Percentiles rank a stretch among this genome's conserved stretches.
Conservation (phyloP, 2,329 filamentous ascomycete genomes). For the Calycina herbarum region DNA sequence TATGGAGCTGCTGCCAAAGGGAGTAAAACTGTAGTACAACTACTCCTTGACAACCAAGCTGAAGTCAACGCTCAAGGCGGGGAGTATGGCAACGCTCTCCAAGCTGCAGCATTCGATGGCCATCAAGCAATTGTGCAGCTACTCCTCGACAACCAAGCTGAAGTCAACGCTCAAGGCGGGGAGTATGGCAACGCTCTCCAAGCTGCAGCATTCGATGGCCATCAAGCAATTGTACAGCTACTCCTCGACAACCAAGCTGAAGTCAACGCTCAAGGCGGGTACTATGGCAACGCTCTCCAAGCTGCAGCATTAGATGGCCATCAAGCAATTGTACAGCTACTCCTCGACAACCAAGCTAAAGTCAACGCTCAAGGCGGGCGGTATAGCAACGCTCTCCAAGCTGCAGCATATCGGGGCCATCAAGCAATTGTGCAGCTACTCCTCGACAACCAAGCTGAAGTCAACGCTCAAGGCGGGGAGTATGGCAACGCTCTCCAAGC, state of each 20-base stretch:
- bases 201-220: background rate
- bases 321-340: no score
- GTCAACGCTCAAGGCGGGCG: no score
- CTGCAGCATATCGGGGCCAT: background rate
- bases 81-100: background rate
- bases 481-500: no score
- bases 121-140: background rate
- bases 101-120: background rate
- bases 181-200: background rate
- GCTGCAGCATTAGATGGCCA: no score
- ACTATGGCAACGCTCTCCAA: no score
- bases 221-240: background rate
- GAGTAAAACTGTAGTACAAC: background rate
- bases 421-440: no score
- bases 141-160: background rate
- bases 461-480: no score
- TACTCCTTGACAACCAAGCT: background rate
- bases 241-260: background rate
- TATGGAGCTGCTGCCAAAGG: slow-evolving; percentile 1
- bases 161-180: slow-evolving; percentile 1
- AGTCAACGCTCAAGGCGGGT: no score
- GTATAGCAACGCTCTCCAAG: background rate
- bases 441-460: no score
- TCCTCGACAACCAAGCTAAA: no score
- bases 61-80: slow-evolving; percentile 3